Percentiles rank a stretch among this genome's conserved stretches.
Evolutionary conservation across 1,284 basidiomycete species (phyloP).

Genomic region (Mrakiaceae sp.): DNA sequence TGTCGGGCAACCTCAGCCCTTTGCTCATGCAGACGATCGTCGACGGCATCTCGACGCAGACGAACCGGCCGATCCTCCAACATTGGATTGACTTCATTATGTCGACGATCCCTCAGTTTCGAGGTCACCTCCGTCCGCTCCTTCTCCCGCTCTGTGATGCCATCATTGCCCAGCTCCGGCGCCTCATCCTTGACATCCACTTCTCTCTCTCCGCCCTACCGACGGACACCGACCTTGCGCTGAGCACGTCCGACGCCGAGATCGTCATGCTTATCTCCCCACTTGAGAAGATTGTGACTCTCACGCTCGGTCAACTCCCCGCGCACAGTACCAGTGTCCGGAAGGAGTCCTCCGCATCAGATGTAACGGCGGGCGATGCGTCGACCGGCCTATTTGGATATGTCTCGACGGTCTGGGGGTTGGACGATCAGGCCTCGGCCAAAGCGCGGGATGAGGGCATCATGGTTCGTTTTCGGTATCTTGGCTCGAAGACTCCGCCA

Average conservation of each 20-base stretch:
- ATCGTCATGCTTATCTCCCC: slow-evolving; percentile 71
- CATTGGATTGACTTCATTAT: slow-evolving; percentile 96
- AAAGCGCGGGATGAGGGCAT: no score
- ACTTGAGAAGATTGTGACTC: slow-evolving; percentile 63
- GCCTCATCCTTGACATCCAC: slow-evolving; percentile 44
- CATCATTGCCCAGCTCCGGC: slow-evolving; percentile 58
- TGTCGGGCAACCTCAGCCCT: slow-evolving; percentile 31
- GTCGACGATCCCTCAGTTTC: slow-evolving; percentile 75
- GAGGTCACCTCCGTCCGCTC: slow-evolving; percentile 52
- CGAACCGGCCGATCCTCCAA: slow-evolving; percentile 70
- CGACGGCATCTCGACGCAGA: slow-evolving; percentile 58
- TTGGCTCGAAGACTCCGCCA: no score
- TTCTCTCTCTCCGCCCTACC: slow-evolving; percentile 16
- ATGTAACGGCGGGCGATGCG: slow-evolving; percentile 42
- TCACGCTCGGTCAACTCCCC: slow-evolving; percentile 33
- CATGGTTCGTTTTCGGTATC: no score
- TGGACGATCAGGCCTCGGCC: no score
- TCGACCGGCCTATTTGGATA: slow-evolving; percentile 40
- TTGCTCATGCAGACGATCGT: slow-evolving; percentile 65
- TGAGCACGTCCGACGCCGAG: slow-evolving; percentile 55
- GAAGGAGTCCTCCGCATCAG: no score
- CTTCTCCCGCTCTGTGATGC: slow-evolving; percentile 72
- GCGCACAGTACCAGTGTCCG: neutral
- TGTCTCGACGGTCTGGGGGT: slow-evolving; percentile 56
- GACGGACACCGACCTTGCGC: slow-evolving; percentile 28